A percentile compares a stretch with the other conserved stretches of the same genome.
Evolutionary conservation across 2,329 filamentous ascomycete genomes (phyloP).

Genomic region (Xylaria sp.): DNA sequence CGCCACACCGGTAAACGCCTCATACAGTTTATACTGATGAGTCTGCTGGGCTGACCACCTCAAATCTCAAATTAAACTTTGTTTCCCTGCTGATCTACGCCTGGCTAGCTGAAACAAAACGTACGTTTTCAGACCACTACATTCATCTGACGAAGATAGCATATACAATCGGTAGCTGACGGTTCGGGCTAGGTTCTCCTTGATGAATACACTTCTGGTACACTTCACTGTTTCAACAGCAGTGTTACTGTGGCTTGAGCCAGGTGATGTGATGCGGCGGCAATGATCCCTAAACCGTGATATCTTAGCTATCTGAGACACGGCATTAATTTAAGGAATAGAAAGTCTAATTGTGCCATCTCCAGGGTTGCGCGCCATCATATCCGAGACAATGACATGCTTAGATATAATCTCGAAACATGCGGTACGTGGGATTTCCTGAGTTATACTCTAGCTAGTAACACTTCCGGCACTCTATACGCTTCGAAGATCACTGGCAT

Average conservation of each 20-base stretch:
- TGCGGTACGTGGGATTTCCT: neutral
- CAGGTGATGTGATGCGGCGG: conserved; percentile 18
- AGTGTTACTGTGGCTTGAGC: conserved; percentile 21
- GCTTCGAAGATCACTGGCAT: neutral
- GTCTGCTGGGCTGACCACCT: conserved; percentile 30
- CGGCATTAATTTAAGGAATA: neutral
- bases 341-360: conserved; percentile 6
- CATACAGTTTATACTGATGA: conserved; percentile 16
- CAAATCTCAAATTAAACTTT: conserved; percentile 17
- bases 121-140: neutral
- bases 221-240: conserved; percentile 8
- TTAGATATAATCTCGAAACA: neutral
- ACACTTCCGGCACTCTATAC: neutral
- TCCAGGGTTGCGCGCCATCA: neutral
- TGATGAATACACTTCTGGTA: neutral
- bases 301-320: conserved; percentile 14
- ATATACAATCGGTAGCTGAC: neutral
- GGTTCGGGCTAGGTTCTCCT: neutral
- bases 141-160: conserved; percentile 9
- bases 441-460: neutral
- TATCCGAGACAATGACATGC: conserved; percentile 6
- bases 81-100: conserved; percentile 10
- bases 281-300: neutral
- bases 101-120: conserved; percentile 1
- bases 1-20: conserved; percentile 30